Evolutionary conservation across 1,284 basidiomycete genomes (phyloP).

Genomic region (Ceratobasidium sp.): DNA sequence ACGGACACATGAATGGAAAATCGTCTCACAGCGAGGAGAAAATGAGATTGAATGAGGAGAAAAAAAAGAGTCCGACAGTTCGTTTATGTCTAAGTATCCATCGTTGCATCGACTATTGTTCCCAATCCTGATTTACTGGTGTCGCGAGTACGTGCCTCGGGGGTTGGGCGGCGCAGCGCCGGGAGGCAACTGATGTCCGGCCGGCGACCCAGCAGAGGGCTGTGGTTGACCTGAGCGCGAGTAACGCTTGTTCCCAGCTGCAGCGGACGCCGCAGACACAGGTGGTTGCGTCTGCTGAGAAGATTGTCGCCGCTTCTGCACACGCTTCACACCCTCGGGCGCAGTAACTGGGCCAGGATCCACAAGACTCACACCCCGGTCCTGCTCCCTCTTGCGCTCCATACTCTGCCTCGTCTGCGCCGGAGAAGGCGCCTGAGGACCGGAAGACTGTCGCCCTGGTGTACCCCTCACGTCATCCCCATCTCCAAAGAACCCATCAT

Average conservation of each 20-base stretch:
- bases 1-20: constrained; percentile 16
- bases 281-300: constrained; percentile 24
- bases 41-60: neutral
- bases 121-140: constrained; percentile 31
- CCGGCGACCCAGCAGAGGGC: neutral
- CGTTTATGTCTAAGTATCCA: constrained; percentile 17
- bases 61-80: constrained; percentile 11
- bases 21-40: constrained; percentile 4
- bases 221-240: constrained; percentile 26
- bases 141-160: constrained; percentile 2
- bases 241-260: constrained; percentile 5
- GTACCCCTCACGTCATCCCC: neutral
- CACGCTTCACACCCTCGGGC: constrained; percentile 37
- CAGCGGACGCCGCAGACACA: neutral
- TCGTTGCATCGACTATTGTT: neutral
- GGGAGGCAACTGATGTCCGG: constrained; percentile 23
- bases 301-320: constrained; percentile 37
- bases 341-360: constrained; percentile 29
- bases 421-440: neutral
- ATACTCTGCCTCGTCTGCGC: neutral
- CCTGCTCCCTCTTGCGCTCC: neutral
- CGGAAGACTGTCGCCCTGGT: constrained; percentile 14
- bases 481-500: constrained; percentile 43
- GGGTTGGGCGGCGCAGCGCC: constrained; percentile 39
- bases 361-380: constrained; percentile 37